Base-by-base conservation (phyloP, 192 early-diverging fungal species). In the Backusella macrospora region DNA sequence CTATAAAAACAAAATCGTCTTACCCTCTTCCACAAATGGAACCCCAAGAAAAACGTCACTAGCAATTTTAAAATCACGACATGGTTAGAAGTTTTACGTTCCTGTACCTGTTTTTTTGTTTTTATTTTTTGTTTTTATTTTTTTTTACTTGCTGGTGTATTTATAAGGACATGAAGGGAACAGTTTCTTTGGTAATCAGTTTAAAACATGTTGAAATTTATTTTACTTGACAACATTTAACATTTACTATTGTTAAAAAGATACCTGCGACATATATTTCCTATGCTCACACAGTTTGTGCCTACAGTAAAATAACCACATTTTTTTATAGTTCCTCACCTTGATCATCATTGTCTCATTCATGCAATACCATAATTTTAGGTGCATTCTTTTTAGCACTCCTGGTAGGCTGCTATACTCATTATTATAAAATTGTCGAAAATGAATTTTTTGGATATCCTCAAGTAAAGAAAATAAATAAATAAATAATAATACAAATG, bases 351-450 rank as follows among this genome's bases (percentile, higher is more conserved):
- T 13, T 7, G 7, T 14, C 6, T 15, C 34, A 21, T 7, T n/a
- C 2, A n/a, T 9, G 21, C 7, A 55, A n/a, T 18, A 29, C 14
- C 5, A 38, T 49, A 6, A 34, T 55, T 46, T 8, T 47, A 86
- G 88, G 81, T 55, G 90, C 92, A 18, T 92, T 94, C 76, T 74
- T 89, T 44, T 76, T 87, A 13, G 90, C 92, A 12, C 81, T 94
- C 46, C 65, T 86, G 10, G 76, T 91, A 48, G 90, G 86, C 21
- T 92, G 90, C 73, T 86, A 87, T 70, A 89, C 86, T 1, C 89
- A 92, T 71, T 94, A 94, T 77, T 81, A 88, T 78, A 91, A 92
- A 77, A 93, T 94, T 71, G 92, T 94, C 65, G 82, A 87, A 71
- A 94, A 92, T 70, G 85, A 89, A 73, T 78, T 88, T 81, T 90